phyloP scores from a whole-genome alignment of 1,284 basidiomycete species.

The Pascua guehoae region DNA sequence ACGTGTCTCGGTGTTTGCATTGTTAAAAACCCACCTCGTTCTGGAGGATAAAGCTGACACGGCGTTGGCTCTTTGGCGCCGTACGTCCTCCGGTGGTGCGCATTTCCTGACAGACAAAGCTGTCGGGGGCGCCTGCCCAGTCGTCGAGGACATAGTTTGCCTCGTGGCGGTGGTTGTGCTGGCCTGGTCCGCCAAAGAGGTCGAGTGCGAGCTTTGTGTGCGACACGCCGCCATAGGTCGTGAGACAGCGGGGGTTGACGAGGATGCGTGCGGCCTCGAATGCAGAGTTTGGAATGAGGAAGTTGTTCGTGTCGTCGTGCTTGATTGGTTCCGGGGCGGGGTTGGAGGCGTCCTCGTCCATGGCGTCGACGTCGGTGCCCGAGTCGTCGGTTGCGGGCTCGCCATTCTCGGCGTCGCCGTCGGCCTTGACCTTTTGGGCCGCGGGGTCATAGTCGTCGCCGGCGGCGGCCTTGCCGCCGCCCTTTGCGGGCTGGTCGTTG shows the following conservation, averaged over 20 bases:
- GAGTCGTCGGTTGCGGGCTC: slow-evolving; percentile 53
- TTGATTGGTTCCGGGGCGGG: slow-evolving; percentile 44
- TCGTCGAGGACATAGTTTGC: slow-evolving; percentile 81
- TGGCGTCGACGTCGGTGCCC: slow-evolving; percentile 84
- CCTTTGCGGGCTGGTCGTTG: slow-evolving; percentile 9
- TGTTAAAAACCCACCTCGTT: slow-evolving; percentile 40
- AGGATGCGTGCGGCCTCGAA: slow-evolving; percentile 84
- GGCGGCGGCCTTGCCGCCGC: slow-evolving; percentile 10
- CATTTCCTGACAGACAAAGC: slow-evolving; percentile 95
- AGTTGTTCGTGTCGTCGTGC: slow-evolving; percentile 40
- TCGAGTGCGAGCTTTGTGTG: slow-evolving; percentile 88
- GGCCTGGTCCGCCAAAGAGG: slow-evolving; percentile 67
- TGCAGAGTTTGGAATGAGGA: slow-evolving; percentile 73
- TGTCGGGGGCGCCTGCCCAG: slow-evolving; percentile 90
- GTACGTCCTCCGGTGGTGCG: slow-evolving; percentile 84
- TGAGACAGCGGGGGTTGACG: slow-evolving; percentile 90
- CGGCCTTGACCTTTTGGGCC: slow-evolving; percentile 12
- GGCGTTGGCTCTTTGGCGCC: slow-evolving; percentile 81
- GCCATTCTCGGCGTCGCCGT: slow-evolving; percentile 24
- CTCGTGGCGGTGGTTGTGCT: slow-evolving; percentile 27
- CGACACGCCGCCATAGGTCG: slow-evolving; percentile 91
- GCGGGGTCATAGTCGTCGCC: slow-evolving; percentile 15
- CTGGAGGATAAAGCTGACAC: slow-evolving; percentile 80
- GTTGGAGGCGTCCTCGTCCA: slow-evolving; percentile 57
- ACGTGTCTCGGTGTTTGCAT: too few species aligned